Conservation (phyloP, 495 filamentous ascomycete genomes). For the Penicillium verhagenii region DNA sequence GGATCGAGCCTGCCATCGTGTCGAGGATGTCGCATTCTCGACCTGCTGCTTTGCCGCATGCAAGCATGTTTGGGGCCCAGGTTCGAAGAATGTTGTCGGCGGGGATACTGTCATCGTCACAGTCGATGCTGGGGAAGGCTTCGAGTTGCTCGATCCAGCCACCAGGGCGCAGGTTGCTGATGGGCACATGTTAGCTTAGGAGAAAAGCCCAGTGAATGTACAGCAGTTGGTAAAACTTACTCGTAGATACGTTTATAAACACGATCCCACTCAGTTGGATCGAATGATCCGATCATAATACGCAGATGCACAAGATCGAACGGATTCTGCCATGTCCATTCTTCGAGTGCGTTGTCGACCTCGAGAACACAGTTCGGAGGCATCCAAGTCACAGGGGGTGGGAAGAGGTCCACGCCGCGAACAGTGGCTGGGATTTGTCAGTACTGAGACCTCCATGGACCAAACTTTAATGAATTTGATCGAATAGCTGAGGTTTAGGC, state of each 20-base stretch:
- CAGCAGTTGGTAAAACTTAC: background rate
- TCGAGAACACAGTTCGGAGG: conserved; percentile 34
- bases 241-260: conserved; percentile 23
- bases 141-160: conserved; percentile 57
- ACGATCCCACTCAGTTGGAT: conserved; percentile 20
- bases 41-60: background rate
- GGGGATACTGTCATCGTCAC: conserved; percentile 35
- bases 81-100: background rate
- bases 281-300: conserved; percentile 22
- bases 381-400: conserved; percentile 23
- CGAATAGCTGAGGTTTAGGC: background rate
- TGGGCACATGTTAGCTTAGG: background rate
- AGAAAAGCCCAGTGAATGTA: background rate
- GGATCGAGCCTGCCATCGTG: background rate
- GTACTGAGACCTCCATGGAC: background rate
- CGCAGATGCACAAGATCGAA: conserved; percentile 34
- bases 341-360: conserved; percentile 28
- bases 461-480: background rate
- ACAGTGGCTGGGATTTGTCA: conserved; percentile 12
- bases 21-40: background rate
- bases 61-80: background rate
- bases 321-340: conserved; percentile 26
- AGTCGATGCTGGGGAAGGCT: conserved; percentile 29
- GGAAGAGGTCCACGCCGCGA: conserved; percentile 24
- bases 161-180: conserved; percentile 28